Conservation (phyloP, 371 early-diverging fungal genomes). For the Apophysomyces sp. region DNA sequence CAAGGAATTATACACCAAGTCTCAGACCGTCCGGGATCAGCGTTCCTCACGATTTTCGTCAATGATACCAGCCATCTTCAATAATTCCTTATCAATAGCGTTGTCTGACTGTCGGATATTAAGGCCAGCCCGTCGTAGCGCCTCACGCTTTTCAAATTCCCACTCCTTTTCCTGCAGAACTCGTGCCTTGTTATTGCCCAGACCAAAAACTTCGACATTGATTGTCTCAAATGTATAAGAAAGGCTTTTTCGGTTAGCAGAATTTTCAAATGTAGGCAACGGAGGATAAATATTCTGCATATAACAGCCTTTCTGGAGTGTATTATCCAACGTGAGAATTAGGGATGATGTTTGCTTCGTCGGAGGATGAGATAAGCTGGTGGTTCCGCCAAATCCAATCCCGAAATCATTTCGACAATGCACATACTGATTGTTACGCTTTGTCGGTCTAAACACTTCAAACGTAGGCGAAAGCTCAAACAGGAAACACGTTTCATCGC, state of each 20-base stretch:
- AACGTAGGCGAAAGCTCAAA: conserved; percentile 60
- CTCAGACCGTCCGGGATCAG: conserved; percentile 10
- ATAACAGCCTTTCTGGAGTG: conserved; percentile 48
- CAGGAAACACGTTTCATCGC: conserved; percentile 44
- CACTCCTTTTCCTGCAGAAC: conserved; percentile 49
- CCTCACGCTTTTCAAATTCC: conserved; percentile 61
- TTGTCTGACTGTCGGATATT: conserved; percentile 48
- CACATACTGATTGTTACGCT: conserved; percentile 38
- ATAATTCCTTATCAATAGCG: conserved; percentile 40
- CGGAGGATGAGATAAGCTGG: conserved; percentile 3
- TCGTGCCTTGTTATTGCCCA: conserved; percentile 49
- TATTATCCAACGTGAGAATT: conserved; percentile 39
- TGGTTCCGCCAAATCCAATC: conserved; percentile 57
- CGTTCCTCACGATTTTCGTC: conserved; percentile 32
- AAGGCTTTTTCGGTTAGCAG: conserved; percentile 13
- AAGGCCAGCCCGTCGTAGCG: conserved; percentile 40
- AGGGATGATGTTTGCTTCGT: conserved; percentile 10
- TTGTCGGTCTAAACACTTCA: conserved; percentile 47
- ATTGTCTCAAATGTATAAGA: conserved; percentile 45
- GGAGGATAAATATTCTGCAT: conserved; percentile 42
- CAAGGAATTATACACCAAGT: too few species aligned
- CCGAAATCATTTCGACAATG: conserved; percentile 58
- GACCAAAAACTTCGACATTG: conserved; percentile 61
- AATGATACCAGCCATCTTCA: conserved; percentile 51
- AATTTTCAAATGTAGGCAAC: conserved; percentile 25